Evolutionary conservation across 805 yeast species (phyloP).

Genomic region (Ogataea polymorpha): DNA sequence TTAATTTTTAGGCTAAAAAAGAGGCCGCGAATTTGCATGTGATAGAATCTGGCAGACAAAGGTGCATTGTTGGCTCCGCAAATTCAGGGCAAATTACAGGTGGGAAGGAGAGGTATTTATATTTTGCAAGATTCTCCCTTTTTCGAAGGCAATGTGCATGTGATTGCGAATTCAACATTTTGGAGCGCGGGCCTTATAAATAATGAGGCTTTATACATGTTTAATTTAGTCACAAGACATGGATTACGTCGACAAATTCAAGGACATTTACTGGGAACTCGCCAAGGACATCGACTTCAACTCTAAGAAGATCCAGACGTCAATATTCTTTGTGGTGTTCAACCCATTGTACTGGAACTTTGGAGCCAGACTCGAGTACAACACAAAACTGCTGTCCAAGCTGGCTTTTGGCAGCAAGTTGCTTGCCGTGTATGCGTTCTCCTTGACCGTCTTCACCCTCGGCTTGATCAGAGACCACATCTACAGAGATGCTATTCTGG

Average conservation of each 20-base stretch:
- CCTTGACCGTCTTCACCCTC: conserved; percentile 75
- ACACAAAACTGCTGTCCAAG: conserved; percentile 72
- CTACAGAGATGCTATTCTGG: conserved; percentile 64
- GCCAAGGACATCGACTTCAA: conserved; percentile 26
- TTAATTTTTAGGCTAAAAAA: background rate
- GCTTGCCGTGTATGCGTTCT: conserved; percentile 81
- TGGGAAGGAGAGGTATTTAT: conserved; percentile 3
- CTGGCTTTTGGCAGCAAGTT: conserved; percentile 61
- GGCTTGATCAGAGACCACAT: conserved; percentile 81
- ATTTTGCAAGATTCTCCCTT: background rate
- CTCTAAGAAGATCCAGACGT: conserved; percentile 27
- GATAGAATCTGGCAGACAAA: background rate
- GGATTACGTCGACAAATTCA: conserved; percentile 19
- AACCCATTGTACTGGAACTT: conserved; percentile 96
- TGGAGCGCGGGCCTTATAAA: conserved; percentile 3
- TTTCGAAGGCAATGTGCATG: conserved; percentile 2
- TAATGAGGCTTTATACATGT: background rate
- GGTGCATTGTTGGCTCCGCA: conserved; percentile 1
- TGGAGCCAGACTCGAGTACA: conserved; percentile 84
- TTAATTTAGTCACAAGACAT: conserved; percentile 9
- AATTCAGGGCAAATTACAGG: background rate
- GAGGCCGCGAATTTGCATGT: conserved; percentile 8
- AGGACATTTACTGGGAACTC: conserved; percentile 21
- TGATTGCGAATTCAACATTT: conserved; percentile 7
- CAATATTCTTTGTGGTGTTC: conserved; percentile 72